A percentile compares a stretch with the other conserved stretches of the same genome.
phyloP scores from a whole-genome alignment of 2,329 filamentous ascomycete genomes.

The Sarocladiaceae sp. region DNA sequence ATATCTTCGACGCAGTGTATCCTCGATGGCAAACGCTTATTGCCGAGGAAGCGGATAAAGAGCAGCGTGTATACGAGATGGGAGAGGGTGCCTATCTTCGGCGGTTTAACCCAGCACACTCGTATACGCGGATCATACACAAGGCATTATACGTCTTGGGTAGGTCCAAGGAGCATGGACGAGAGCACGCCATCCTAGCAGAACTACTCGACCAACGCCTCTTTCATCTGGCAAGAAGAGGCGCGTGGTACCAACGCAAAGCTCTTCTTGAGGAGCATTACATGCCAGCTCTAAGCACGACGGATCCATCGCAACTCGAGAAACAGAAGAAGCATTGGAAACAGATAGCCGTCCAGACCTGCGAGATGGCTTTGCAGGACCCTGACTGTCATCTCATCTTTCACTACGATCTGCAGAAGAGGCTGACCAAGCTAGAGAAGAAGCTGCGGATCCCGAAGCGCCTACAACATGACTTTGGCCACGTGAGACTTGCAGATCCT shows the following conservation, averaged over 20 bases:
- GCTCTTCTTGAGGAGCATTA: constrained; percentile 94
- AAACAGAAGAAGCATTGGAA: constrained; percentile 78
- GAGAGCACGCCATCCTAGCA: constrained; percentile 66
- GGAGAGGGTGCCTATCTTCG: constrained; percentile 86
- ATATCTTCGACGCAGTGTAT: constrained; percentile 68
- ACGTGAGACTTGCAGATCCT: constrained; percentile 72
- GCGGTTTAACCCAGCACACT: constrained; percentile 84
- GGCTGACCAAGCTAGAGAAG: constrained; percentile 85
- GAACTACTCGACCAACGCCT: constrained; percentile 75
- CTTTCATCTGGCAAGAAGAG: constrained; percentile 79
- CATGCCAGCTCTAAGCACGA: constrained; percentile 59
- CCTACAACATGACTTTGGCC: constrained; percentile 86
- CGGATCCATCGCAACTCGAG: constrained; percentile 25
- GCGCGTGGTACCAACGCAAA: constrained; percentile 93
- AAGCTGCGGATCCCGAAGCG: constrained; percentile 75
- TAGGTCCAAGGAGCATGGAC: constrained; percentile 71
- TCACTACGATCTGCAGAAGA: constrained; percentile 91
- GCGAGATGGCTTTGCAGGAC: constrained; percentile 81
- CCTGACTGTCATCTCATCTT: constrained; percentile 84
- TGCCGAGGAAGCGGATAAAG: constrained; percentile 68
- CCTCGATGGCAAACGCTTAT: constrained; percentile 74
- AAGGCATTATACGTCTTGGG: constrained; percentile 77
- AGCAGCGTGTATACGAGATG: constrained; percentile 68
- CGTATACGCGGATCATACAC: constrained; percentile 88
- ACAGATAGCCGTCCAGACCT: constrained; percentile 67